Evolutionary conservation across 257 asterid genomes (phyloP).

Genomic region (Anisodus tanguticus): DNA sequence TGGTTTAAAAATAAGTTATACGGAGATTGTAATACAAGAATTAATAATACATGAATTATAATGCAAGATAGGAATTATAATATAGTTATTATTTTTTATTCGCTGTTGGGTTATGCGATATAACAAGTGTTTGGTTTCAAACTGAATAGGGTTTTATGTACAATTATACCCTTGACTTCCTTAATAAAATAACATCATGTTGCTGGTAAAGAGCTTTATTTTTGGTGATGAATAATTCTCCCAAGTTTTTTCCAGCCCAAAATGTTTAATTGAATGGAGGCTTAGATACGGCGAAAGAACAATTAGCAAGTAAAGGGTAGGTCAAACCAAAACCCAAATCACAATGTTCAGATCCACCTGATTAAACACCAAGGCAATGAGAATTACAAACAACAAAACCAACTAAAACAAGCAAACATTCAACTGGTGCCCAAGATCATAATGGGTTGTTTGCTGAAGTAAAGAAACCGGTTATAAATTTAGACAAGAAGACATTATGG

Average conservation of each 20-base stretch:
- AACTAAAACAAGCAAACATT: neutral
- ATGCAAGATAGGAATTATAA: too few species aligned
- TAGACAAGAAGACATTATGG: too few species aligned
- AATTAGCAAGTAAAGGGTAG: neutral
- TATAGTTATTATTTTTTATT: neutral
- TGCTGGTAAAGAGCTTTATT: neutral
- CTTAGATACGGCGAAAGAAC: neutral
- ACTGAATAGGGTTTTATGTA: neutral
- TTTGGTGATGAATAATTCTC: neutral
- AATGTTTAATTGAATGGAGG: neutral
- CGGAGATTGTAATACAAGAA: too few species aligned
- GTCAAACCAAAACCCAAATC: neutral
- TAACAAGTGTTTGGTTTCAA: neutral
- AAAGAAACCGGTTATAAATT: neutral
- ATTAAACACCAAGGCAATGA: neutral
- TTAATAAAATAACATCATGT: neutral
- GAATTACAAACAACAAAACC: constrained; percentile 6
- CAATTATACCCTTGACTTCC: neutral
- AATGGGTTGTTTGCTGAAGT: neutral
- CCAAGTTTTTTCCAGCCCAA: neutral
- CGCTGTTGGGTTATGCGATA: too few species aligned
- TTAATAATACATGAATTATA: too few species aligned
- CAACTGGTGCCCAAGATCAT: neutral
- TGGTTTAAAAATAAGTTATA: too few species aligned
- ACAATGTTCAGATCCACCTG: neutral